Base-by-base conservation (phyloP, 2,329 filamentous ascomycete genomes). In the Chalaropsis ovoidea region DNA sequence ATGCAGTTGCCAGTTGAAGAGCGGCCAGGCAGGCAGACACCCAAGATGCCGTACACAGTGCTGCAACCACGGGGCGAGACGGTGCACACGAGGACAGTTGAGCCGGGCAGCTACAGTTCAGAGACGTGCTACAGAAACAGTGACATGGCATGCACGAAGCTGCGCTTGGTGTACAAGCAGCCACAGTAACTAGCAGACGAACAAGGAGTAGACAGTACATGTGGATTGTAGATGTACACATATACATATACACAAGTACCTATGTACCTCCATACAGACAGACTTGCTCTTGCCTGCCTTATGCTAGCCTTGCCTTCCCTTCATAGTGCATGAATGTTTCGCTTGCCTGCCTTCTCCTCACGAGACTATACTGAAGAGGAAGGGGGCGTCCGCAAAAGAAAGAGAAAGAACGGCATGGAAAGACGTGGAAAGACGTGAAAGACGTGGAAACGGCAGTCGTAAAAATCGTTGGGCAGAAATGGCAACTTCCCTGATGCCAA, bases 31-130 rank as follows among this genome's bases (percentile, higher is more conserved):
- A 52, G 47, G 11, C 15, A 19, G 42, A 43, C 17, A 43, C 42
- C 47, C 47, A 19, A 52, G 47, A 15, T 52, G 47, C 47, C 15
- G 47, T 52, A 24, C 47, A 52, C 47, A 52, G 47, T 52, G 47
- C 47, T 52, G 47, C 47, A 24, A 52, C 5, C 3, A 15, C 47
- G 47, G 47, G 3, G 47, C 47, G 47, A 17, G 47, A 52, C 47
- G 22, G 47, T 52, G 47, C 22, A 27, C 24, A 24, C 2, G 22
- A 24, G 47, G 19, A 17, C 47, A 52, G 11, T 6, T 11, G 24
- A 24, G 15, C 47, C 47, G 47, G 22, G 19, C 22, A 27, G 47
- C 47, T 52, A 52, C 47, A 52, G 47, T 52, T 19, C 19, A 52
- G 47, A 27, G 22, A 10, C 22, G 24, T 52, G 47, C 19, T 27